Base-by-base conservation (phyloP, 495 filamentous ascomycete species). In the Aspergillus bertholletiae region DNA sequence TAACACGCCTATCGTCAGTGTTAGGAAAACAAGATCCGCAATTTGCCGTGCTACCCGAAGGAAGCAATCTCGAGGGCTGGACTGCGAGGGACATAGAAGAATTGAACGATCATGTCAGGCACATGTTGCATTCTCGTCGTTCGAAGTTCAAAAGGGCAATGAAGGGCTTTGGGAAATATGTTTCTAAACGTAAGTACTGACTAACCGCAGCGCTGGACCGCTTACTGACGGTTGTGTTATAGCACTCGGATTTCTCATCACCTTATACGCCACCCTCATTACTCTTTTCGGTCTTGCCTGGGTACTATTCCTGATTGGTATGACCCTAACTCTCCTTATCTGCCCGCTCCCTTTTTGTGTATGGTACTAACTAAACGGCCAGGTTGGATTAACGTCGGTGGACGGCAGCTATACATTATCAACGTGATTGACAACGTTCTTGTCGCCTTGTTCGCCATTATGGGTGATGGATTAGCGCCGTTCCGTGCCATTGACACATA, bases 371-470 rank as follows among this genome's bases (percentile, higher is more conserved):
- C 23, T 0, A 23, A 17, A 23, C 8, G 2, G 3, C n/a, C 22
- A 75, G 73, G 87, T 39, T 92, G 88, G 88, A 89, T 92, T 63
- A 88, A 90, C 55, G 84, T 90, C n/a, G 88, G 86, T 27, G 81
- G 81, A 23, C 73, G 75, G 54, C 84, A 90, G 67, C 63, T 79
- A 1, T 88, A 92, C 59, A 68, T 83, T 55, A 83, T 91, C 64
- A 84, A 90, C 49, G 68, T 90, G 49, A 90, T 91, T 60, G 89
- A 93, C 73, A 84, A 85, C 60, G 71, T 90, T 22, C 75, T 93
- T 20, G 88, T 92, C 1, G 89, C 84, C 7, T 75, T 93, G 7
- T 92, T 93, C 58, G 87, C 83, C 27, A 67, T 93, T 40, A 85
- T 91, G 53, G 89, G 89, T 34, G 88, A 89, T 61, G 88, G 88